Base-by-base conservation (phyloP, 163 green algal species). In the Chlorella variabilis region DNA sequence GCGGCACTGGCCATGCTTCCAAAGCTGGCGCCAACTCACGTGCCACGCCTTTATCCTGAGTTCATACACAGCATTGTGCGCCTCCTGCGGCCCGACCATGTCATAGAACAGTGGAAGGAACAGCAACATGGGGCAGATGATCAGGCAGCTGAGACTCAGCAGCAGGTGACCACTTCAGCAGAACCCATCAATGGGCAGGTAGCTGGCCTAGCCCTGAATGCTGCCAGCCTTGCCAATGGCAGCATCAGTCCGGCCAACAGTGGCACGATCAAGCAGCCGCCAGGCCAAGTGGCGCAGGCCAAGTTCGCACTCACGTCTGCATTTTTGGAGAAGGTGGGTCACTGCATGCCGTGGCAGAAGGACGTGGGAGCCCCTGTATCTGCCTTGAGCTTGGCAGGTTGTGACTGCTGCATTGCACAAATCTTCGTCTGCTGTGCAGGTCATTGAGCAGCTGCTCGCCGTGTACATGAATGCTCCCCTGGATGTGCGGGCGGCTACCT, bases 401-500 rank as follows among this genome's bases (percentile, higher is more conserved):
- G n/a, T n/a, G n/a, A n/a, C n/a, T n/a, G n/a, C n/a, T n/a, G n/a
- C n/a, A n/a, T n/a, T n/a, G n/a, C n/a, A n/a, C n/a, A n/a, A n/a
- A n/a, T n/a, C n/a, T n/a, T n/a, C n/a, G 20, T 45, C 18, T 61
- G 41, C 45, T 75, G 41, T 42, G 63, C 76, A 85, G 41, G 70
- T 91, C 4, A 61, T 93, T 13, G 80, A 88, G 38, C 74, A 82
- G 27, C 69, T 93, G 70, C 81, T 88, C n/a, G 42, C 59, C 11
- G 42, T 89, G 29, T 95, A 89, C 81, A 75, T 75, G 69, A 67
- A 84, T 2, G 88, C 87, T 6, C 91, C 91, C 5, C 86, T 88
- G 77, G 81, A 87, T 67, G 87, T 85, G 27, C 83, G 89, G 0
- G 92, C 92, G 21, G 77, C 76, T n/a, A 91, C 84, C 56, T 92